Evolutionary conservation across 495 filamentous ascomycete genomes (phyloP), one percentile per base, ranked within the genome.

Genomic region (Beverwykella pulmonaria): DNA sequence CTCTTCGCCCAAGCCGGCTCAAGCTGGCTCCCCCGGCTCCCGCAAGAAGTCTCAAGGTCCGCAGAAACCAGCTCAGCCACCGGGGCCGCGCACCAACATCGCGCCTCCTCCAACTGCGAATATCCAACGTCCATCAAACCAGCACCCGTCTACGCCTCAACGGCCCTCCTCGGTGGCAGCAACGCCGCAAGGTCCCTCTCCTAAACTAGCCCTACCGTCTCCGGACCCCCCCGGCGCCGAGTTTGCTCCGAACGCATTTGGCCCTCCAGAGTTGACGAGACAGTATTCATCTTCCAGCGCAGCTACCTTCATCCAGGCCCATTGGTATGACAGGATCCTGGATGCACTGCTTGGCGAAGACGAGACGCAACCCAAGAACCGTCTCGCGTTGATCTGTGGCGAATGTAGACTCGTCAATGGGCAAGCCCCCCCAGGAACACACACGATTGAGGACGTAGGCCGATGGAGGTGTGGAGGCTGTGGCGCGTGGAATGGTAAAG

Each of bases 261-360:
- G 69, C 74, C 9, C 63, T 0, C 66, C 73, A 2, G 66, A 69
- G 12, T 19, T 66, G 0, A 76, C 75, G 59, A 57, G 75, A 34
- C 81, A 80, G 47, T 80, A 84, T 73, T 71, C 74, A 73, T 15
- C 78, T 75, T 2, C 77, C 79, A 73, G 83, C 78, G 62, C 68
- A 36, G 75, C 66, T 75, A 84, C 72, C 71, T 78, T 57, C 65
- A 82, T 75, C 68, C 83, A 83, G 46, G 79, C 87, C 36, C 85
- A 88, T 64, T 98, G 95, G 95, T 98, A 97, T 75, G 94, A 98
- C 72, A 87, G 94, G 47, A 84, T 98, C 32, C 77, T 98, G 41
- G 94, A 98, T 73, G 87, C 96, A 5, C 83, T 99, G 30, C 81
- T 99, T 0, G 94, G 94, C 23, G 94, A 99, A 76, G 94, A 99